Conservation (phyloP, 768 basidiomycete genomes). For the Pisolithus marmoratus region DNA sequence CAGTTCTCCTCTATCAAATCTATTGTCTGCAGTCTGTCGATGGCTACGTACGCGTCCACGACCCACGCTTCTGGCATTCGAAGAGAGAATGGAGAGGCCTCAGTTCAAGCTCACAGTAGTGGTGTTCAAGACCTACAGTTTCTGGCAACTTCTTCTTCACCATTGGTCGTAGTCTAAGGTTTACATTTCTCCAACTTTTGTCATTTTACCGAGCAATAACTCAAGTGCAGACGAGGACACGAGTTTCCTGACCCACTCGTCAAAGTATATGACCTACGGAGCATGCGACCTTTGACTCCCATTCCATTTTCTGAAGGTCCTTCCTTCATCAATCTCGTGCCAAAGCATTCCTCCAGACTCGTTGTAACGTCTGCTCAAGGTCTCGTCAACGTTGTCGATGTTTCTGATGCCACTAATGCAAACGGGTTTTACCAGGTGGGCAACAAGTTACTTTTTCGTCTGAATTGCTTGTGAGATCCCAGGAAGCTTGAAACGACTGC, state of each 20-base stretch:
- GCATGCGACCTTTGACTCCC: slow-evolving; percentile 75
- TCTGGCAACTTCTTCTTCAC: slow-evolving; percentile 79
- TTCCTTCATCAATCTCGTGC: slow-evolving; percentile 76
- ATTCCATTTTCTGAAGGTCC: slow-evolving; percentile 85
- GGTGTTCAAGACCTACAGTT: slow-evolving; percentile 80
- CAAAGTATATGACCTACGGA: slow-evolving; percentile 87
- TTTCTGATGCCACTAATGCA: slow-evolving; percentile 57
- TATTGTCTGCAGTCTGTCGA: slow-evolving; percentile 70
- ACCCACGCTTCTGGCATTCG: slow-evolving; percentile 57
- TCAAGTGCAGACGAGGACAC: slow-evolving; percentile 62
- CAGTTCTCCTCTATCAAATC: slow-evolving; percentile 56
- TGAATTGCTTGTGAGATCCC: slow-evolving; percentile 3
- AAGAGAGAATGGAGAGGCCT: slow-evolving; percentile 43
- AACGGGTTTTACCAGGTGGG: slow-evolving; percentile 79
- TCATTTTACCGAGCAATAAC: slow-evolving; percentile 6
- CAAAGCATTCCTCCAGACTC: slow-evolving; percentile 68
- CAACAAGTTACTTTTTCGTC: background rate
- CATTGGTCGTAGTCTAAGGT: slow-evolving; percentile 87
- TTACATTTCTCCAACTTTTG: slow-evolving; percentile 1
- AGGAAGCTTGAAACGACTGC: slow-evolving; percentile 63
- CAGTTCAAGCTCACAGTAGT: slow-evolving; percentile 73
- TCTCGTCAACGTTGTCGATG: slow-evolving; percentile 80
- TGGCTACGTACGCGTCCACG: slow-evolving; percentile 67
- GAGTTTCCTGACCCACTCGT: slow-evolving; percentile 89
- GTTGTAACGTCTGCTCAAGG: slow-evolving; percentile 77